Percentiles rank a stretch among this genome's conserved stretches.
Evolutionary conservation across 208 protist species (phyloP).

Genomic region (Sergeia podlipaevii): DNA sequence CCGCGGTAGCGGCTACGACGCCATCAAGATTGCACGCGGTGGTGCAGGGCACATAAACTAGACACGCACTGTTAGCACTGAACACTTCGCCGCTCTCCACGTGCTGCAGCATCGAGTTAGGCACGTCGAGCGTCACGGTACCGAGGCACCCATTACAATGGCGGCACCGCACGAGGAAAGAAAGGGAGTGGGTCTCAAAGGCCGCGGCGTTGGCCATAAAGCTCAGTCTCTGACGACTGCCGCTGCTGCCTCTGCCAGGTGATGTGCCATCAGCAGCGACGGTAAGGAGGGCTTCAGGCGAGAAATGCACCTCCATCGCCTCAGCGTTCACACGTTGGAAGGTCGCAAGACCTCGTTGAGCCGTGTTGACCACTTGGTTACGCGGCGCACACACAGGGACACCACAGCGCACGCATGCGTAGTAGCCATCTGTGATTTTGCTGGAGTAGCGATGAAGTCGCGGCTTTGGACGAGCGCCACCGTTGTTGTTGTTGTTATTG

Average conservation of each 20-base stretch:
- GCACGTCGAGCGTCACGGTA: constrained; percentile 10
- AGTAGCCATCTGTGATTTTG: constrained; percentile 50
- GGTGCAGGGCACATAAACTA: constrained; percentile 9
- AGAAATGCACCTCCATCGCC: constrained; percentile 34
- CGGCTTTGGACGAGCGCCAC: constrained; percentile 6
- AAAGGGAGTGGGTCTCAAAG: not conserved
- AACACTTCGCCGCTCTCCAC: constrained; percentile 16
- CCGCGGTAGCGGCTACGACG: not conserved
- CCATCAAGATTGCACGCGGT: constrained; percentile 1
- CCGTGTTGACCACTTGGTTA: constrained; percentile 37
- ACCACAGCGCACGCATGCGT: constrained; percentile 67
- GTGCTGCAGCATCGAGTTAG: not conserved
- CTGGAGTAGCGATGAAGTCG: constrained; percentile 24
- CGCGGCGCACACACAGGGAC: constrained; percentile 50
- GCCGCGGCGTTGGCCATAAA: not conserved
- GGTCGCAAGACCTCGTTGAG: constrained; percentile 45
- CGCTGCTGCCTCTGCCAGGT: not conserved
- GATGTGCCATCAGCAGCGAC: not conserved
- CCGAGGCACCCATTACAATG: constrained; percentile 71
- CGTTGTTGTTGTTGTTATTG: not conserved
- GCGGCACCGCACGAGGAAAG: constrained; percentile 48
- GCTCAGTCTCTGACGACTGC: not conserved
- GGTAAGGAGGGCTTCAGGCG: not conserved
- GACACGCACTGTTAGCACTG: constrained; percentile 30
- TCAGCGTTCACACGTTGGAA: constrained; percentile 41